Percentiles rank a stretch among this genome's conserved stretches.
Evolutionary conservation across 495 filamentous ascomycete species (phyloP).

Genomic region (Letharia columbiana): DNA sequence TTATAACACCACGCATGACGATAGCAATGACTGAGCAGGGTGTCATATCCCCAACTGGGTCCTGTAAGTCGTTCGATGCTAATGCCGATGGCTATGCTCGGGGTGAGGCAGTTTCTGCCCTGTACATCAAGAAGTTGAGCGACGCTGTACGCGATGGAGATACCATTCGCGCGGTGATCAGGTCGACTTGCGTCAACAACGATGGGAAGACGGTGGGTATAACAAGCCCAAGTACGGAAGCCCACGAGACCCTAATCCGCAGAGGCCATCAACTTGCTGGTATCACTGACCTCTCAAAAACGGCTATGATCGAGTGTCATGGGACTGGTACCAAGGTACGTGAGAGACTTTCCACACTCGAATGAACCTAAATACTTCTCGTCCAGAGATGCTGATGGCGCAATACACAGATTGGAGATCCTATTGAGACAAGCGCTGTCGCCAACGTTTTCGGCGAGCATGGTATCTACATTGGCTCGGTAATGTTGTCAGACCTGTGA

Average conservation of each 20-base stretch:
- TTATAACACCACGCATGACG: constrained; percentile 32
- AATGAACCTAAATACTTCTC: not conserved
- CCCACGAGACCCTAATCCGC: constrained; percentile 32
- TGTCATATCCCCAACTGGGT: constrained; percentile 27
- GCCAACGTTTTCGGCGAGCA: constrained; percentile 27
- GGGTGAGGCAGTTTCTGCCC: constrained; percentile 42
- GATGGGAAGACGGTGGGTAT: constrained; percentile 32
- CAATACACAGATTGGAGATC: constrained; percentile 3
- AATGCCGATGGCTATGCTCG: constrained; percentile 56
- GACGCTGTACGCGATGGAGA: constrained; percentile 33
- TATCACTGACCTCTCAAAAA: constrained; percentile 25
- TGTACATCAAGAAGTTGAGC: constrained; percentile 32
- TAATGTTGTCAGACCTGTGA: not conserved
- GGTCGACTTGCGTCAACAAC: constrained; percentile 29
- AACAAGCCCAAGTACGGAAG: constrained; percentile 18
- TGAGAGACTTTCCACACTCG: constrained; percentile 13
- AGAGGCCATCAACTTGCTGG: constrained; percentile 30
- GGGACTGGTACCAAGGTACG: constrained; percentile 37
- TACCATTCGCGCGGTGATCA: constrained; percentile 34
- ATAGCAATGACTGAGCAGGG: constrained; percentile 27
- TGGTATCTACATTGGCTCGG: constrained; percentile 25
- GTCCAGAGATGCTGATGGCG: not conserved
- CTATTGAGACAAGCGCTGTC: not conserved
- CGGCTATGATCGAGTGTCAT: constrained; percentile 31
- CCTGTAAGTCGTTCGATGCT: constrained; percentile 53